phyloP scores from a whole-genome alignment of 2,329 filamentous ascomycete species.

The Arthrinium phaeospermum region DNA sequence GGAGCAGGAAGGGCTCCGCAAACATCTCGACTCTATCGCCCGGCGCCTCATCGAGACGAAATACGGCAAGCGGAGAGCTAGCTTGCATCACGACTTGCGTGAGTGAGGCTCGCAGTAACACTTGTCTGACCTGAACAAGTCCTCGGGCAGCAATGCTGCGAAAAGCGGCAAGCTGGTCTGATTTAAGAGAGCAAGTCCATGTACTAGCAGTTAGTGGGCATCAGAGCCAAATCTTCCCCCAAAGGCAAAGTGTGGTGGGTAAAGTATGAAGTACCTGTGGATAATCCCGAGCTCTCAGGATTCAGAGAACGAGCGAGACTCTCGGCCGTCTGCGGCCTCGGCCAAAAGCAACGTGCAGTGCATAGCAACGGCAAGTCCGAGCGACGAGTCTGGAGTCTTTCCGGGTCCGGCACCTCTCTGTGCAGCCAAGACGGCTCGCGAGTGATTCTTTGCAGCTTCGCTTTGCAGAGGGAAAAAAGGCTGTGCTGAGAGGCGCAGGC shows the following conservation, averaged over 20 bases:
- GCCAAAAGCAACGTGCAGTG: constrained; percentile 12
- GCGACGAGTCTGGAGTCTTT: background rate
- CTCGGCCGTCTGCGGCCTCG: background rate
- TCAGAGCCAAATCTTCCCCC: background rate
- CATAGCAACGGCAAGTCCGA: background rate
- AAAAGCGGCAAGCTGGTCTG: background rate
- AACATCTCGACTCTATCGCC: background rate
- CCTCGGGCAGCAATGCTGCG: constrained; percentile 4
- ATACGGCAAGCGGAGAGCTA: background rate
- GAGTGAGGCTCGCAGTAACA: background rate
- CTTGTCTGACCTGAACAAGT: background rate
- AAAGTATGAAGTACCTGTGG: background rate
- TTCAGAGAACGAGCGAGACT: background rate
- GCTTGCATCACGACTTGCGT: background rate
- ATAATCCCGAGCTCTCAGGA: background rate
- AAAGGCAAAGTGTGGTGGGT: background rate
- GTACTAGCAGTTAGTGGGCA: background rate
- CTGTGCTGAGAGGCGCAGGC: background rate
- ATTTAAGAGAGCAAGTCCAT: background rate
- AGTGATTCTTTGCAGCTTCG: background rate
- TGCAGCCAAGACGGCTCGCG: background rate
- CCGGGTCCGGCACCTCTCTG: constrained; percentile 1
- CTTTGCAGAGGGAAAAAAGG: background rate
- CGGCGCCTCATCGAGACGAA: background rate
- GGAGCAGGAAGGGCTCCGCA: background rate